These are phyloP conservation scores for Beauveria varroae DNA, from an alignment of 2,329 filamentous ascomycete species.

Conservation along the genomic window DNA sequence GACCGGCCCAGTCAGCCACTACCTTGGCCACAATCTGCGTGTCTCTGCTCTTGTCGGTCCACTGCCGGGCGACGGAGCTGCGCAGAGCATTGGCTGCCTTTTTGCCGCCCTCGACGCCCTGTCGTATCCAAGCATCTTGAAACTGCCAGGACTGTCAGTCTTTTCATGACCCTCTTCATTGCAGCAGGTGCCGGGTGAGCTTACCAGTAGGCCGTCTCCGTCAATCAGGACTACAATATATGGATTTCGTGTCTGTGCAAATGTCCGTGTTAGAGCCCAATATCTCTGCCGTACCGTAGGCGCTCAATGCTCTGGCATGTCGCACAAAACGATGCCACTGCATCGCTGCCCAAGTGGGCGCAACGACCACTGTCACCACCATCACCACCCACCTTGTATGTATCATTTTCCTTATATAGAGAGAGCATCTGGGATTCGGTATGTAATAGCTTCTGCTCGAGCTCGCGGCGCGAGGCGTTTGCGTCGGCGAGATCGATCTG, in stretches of 20 bases:
- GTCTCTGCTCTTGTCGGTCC: slow-evolving; percentile 34
- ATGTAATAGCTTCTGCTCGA: slow-evolving; percentile 40
- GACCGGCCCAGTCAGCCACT: slow-evolving; percentile 45
- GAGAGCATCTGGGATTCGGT: slow-evolving; percentile 28
- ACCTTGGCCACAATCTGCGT: slow-evolving; percentile 50
- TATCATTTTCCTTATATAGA: slow-evolving; percentile 31
- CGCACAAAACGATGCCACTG: neutral
- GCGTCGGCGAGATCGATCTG: slow-evolving; percentile 45
- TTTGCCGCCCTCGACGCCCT: slow-evolving; percentile 49
- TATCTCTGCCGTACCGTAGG: neutral
- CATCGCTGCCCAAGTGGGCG: neutral
- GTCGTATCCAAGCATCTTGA: slow-evolving; percentile 44
- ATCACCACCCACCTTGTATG: slow-evolving; percentile 33
- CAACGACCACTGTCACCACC: neutral
- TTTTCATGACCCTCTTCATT: neutral
- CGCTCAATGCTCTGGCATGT: neutral
- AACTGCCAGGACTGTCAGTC: slow-evolving; percentile 36
- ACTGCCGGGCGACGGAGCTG: slow-evolving; percentile 39
- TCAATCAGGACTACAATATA: slow-evolving; percentile 57
- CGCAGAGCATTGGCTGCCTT: slow-evolving; percentile 43
- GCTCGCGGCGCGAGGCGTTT: slow-evolving; percentile 38
- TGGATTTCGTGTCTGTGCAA: slow-evolving; percentile 42
- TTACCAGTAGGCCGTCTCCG: slow-evolving; percentile 54
- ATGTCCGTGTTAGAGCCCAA: slow-evolving; percentile 1
- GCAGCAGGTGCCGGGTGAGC: slow-evolving; percentile 1